These are phyloP conservation scores for Cordyceps cicadae DNA, from an alignment of 2,329 filamentous ascomycete genomes.

Conservation along the genomic window DNA sequence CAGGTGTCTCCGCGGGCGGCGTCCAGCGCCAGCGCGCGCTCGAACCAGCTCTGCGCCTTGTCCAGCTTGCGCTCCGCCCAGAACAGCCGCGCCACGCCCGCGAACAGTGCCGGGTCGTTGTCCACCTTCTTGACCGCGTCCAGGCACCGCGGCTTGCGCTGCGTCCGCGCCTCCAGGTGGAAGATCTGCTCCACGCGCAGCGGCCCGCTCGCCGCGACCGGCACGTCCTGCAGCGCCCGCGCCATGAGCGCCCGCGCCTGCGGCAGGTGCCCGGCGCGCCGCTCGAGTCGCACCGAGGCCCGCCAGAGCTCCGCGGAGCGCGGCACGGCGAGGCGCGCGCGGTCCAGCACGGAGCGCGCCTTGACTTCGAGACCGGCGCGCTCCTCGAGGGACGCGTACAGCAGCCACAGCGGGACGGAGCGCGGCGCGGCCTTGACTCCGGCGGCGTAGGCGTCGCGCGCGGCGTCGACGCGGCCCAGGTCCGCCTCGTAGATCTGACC, in stretches of 20 bases:
- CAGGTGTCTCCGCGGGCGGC: conserved; percentile 84
- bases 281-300: conserved; percentile 88
- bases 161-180: conserved; percentile 83
- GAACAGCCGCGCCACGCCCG: conserved; percentile 89
- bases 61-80: conserved; percentile 90
- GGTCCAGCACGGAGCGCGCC: conserved; percentile 86
- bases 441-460: conserved; percentile 79
- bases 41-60: conserved; percentile 94
- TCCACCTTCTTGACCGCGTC: conserved; percentile 98
- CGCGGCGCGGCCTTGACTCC: conserved; percentile 81
- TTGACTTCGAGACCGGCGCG: conserved; percentile 76
- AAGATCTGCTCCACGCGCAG: conserved; percentile 94
- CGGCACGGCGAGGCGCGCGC: conserved; percentile 78
- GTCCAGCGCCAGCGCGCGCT: conserved; percentile 85
- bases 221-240: conserved; percentile 82
- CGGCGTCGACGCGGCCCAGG: conserved; percentile 69
- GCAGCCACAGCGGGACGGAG: conserved; percentile 80
- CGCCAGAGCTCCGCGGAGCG: conserved; percentile 81
- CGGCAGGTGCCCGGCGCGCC: conserved; percentile 70
- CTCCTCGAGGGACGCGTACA: conserved; percentile 84
- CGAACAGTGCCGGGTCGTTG: conserved; percentile 80
- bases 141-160: conserved; percentile 81
- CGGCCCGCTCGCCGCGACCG: conserved; percentile 64
- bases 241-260: conserved; percentile 93
- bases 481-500: conserved; percentile 85